Base-by-base conservation (phyloP, 2,329 filamentous ascomycete genomes). In the Ilyonectria robusta region DNA sequence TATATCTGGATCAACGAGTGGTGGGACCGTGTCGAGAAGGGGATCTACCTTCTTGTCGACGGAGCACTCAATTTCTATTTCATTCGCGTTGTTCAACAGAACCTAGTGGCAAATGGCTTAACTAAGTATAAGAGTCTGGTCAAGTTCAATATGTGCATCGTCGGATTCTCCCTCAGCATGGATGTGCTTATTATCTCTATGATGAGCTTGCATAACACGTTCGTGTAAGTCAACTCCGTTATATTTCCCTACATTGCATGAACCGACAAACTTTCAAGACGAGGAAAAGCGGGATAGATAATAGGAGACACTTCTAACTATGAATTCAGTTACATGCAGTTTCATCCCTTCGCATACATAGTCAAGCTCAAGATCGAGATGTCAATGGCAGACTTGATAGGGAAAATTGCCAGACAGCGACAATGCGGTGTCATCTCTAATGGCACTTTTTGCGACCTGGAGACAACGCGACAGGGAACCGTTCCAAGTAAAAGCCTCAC, bases 321-420 rank as follows among this genome's bases (percentile, higher is more conserved):
- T 15, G 4, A 2, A 23, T 23, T 23, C 9, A 74, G 74, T 40
- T 77, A 86, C 67, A 82, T 86, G 66, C 84, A 86, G 70, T 85
- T 87, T 71, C 84, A 87, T 62, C 85, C 85, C 0, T 77, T 87
- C 4, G 85, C 84, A 13, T 87, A 87, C 70, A 81, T 84, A n/a
- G 84, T 87, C 53, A 87, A 87, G 63, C 79, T 87, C 42, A 84
- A 87, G 69, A 87, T 87, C 68, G 85, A 87, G 71, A 83, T 87
- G 81, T 82, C 82, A 11, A 87, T 87, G 84, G 84, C 85, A 55
- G 82, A 83, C 46, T 81, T 87, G 26, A 87, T 87, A 68, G 82
- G 76, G 42, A 81, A 81, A 58, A 77, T 84, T 23, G 78, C 78
- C 1, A 64, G 72, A 10, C 53, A 73, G 29, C 70, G 67, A 15